Evolutionary conservation across 495 filamentous ascomycete species (phyloP).

Genomic region (Penicillium herquei): DNA sequence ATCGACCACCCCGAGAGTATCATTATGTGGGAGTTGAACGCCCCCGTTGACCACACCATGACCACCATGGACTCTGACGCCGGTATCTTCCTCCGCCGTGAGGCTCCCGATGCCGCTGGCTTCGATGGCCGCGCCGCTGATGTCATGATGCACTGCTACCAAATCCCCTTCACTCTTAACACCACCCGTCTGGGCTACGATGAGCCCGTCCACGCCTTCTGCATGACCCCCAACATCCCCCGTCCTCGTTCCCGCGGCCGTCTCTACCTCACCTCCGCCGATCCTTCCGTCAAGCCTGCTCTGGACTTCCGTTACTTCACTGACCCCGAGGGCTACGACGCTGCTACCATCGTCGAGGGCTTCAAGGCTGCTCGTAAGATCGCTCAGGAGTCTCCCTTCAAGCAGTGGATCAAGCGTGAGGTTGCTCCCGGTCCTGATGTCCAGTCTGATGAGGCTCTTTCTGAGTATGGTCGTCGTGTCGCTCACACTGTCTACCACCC

Average conservation of each 20-base stretch:
- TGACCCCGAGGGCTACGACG: constrained; percentile 79
- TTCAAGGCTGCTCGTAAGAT: constrained; percentile 69
- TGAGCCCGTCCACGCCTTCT: constrained; percentile 73
- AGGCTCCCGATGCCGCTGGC: constrained; percentile 60
- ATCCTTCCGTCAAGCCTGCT: constrained; percentile 72
- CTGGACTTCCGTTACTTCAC: constrained; percentile 90
- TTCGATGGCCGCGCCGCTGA: constrained; percentile 69
- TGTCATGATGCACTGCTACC: constrained; percentile 91
- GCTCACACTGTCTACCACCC: constrained; percentile 88
- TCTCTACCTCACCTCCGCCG: constrained; percentile 67
- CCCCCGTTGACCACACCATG: constrained; percentile 68
- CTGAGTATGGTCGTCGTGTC: constrained; percentile 69
- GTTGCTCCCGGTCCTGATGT: constrained; percentile 70
- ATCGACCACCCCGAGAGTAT: constrained; percentile 76
- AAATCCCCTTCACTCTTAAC: constrained; percentile 78
- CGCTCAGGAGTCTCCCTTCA: constrained; percentile 70
- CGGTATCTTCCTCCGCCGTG: constrained; percentile 77
- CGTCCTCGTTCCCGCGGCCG: constrained; percentile 72
- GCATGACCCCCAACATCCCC: constrained; percentile 90
- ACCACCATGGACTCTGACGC: constrained; percentile 86
- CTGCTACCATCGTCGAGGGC: constrained; percentile 76
- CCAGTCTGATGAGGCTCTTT: constrained; percentile 67
- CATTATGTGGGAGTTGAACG: constrained; percentile 83
- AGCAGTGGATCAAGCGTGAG: constrained; percentile 75
- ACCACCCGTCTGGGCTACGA: constrained; percentile 72